phyloP scores from a whole-genome alignment of 148 eudicot species.

The Spergularia marina region DNA sequence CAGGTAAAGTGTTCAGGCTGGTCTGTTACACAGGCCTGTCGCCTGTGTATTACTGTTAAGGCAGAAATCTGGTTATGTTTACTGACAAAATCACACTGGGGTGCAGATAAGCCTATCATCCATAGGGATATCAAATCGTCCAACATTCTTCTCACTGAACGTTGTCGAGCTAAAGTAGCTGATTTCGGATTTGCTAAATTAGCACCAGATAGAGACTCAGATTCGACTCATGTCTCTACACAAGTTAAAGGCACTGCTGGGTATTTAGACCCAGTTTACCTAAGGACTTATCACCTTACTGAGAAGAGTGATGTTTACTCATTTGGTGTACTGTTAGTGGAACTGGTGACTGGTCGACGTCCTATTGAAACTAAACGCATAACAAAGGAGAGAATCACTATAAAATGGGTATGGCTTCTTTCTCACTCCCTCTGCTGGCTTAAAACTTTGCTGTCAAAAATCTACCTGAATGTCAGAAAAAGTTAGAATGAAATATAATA shows the following conservation, averaged over 20 bases:
- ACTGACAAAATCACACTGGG: neutral
- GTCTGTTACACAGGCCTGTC: neutral
- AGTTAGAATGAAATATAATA: neutral
- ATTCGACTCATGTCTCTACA: constrained; percentile 73
- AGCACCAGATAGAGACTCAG: constrained; percentile 63
- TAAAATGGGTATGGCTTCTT: constrained; percentile 63
- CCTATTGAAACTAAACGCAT: constrained; percentile 68
- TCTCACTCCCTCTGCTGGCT: neutral
- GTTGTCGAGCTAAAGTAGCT: constrained; percentile 73
- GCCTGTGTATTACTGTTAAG: neutral
- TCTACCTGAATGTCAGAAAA: neutral
- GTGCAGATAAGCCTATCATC: constrained; percentile 86
- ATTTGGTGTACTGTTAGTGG: constrained; percentile 85
- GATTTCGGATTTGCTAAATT: constrained; percentile 90
- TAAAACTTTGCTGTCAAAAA: neutral
- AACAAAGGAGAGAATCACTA: constrained; percentile 58
- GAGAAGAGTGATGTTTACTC: constrained; percentile 96
- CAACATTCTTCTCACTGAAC: constrained; percentile 77
- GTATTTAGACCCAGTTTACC: constrained; percentile 88
- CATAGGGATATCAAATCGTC: constrained; percentile 94
- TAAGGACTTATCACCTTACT: constrained; percentile 77
- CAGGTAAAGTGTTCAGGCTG: constrained; percentile 35
- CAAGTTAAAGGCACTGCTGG: constrained; percentile 98
- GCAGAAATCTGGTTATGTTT: neutral
- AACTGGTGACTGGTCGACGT: constrained; percentile 83